phyloP scores from a whole-genome alignment of 192 early-diverging fungal species.

The Coemansia sp. region DNA sequence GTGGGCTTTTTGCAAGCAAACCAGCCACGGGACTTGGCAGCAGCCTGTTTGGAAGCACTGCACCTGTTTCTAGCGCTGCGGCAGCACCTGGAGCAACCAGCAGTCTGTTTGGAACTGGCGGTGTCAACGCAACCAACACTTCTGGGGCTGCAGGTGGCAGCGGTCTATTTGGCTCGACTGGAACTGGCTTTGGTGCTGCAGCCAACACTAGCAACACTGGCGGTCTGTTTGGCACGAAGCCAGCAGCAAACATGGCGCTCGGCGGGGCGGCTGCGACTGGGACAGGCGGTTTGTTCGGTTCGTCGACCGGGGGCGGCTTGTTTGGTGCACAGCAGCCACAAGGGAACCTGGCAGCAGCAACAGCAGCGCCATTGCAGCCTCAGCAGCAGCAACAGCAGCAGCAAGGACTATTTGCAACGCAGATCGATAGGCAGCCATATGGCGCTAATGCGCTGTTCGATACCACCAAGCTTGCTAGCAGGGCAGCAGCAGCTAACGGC shows the following conservation, averaged over 20 bases:
- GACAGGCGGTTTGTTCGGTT: not conserved
- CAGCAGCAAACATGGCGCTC: slow-evolving; percentile 11
- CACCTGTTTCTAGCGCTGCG: slow-evolving; percentile 24
- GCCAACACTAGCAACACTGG: not conserved
- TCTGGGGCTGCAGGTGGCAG: slow-evolving; percentile 3
- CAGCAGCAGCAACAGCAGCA: slow-evolving; percentile 27
- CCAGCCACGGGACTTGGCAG: slow-evolving; percentile 4
- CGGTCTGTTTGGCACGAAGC: slow-evolving; percentile 16
- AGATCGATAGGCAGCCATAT: slow-evolving; percentile 86
- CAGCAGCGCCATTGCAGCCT: slow-evolving; percentile 24
- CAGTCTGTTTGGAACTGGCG: slow-evolving; percentile 16
- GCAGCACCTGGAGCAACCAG: not conserved
- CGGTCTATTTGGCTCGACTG: slow-evolving; percentile 9
- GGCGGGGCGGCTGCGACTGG: not conserved
- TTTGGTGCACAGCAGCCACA: slow-evolving; percentile 17
- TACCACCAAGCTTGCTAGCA: slow-evolving; percentile 33
- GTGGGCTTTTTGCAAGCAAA: slow-evolving; percentile 12
- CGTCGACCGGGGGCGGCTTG: not conserved
- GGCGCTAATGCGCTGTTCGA: slow-evolving; percentile 83
- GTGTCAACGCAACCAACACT: not conserved
- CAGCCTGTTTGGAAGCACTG: slow-evolving; percentile 18
- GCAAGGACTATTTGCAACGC: slow-evolving; percentile 60
- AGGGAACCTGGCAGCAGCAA: not conserved
- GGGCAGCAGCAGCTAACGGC: slow-evolving; percentile 6
- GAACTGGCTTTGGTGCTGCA: slow-evolving; percentile 3